A percentile compares a stretch with the other conserved stretches of the same genome.
These are phyloP conservation scores for Pugionium dolabratum DNA, from an alignment of 345 rosid genomes.

Conservation along the genomic window DNA sequence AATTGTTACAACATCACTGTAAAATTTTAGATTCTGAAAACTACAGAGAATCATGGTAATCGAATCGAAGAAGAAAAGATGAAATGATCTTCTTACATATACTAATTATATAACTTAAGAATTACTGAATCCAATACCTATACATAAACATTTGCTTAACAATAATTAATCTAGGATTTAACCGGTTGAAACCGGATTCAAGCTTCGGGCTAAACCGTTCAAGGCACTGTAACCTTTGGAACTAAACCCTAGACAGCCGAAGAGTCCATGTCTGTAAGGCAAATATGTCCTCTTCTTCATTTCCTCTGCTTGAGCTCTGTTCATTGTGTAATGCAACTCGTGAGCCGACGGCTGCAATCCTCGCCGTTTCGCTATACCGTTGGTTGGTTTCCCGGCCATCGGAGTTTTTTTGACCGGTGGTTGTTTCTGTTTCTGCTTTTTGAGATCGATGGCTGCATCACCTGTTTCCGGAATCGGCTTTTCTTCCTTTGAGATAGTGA, in stretches of 20 bases:
- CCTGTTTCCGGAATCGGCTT: slow-evolving; percentile 12
- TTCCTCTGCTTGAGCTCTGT: slow-evolving; percentile 94
- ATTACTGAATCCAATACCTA: slow-evolving; percentile 27
- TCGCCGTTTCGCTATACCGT: slow-evolving; percentile 61
- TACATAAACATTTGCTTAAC: slow-evolving; percentile 21
- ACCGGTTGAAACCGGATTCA: slow-evolving; percentile 92
- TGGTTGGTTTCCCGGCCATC: slow-evolving; percentile 40
- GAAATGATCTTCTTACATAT: slow-evolving; percentile 18
- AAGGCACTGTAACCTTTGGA: slow-evolving; percentile 94
- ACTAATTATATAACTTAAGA: slow-evolving; percentile 18
- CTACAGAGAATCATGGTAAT: slow-evolving; percentile 24
- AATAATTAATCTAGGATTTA: slow-evolving; percentile 29
- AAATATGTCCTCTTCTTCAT: slow-evolving; percentile 92
- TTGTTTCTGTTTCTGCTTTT: slow-evolving; percentile 46
- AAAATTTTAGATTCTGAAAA: slow-evolving; percentile 13
- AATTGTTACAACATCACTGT: slow-evolving; percentile 25
- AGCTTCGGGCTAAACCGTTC: slow-evolving; percentile 82
- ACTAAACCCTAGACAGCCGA: slow-evolving; percentile 96
- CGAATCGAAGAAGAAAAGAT: slow-evolving; percentile 16
- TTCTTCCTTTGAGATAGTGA: slow-evolving; percentile 23
- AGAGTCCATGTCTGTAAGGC: slow-evolving; percentile 90
- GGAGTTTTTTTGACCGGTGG: slow-evolving; percentile 44
- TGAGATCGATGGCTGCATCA: slow-evolving; percentile 13
- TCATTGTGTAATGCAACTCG: slow-evolving; percentile 86
- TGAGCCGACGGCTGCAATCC: slow-evolving; percentile 79